Conservation (phyloP, 805 yeast genomes). For the Kodamaea fukazawae region DNA sequence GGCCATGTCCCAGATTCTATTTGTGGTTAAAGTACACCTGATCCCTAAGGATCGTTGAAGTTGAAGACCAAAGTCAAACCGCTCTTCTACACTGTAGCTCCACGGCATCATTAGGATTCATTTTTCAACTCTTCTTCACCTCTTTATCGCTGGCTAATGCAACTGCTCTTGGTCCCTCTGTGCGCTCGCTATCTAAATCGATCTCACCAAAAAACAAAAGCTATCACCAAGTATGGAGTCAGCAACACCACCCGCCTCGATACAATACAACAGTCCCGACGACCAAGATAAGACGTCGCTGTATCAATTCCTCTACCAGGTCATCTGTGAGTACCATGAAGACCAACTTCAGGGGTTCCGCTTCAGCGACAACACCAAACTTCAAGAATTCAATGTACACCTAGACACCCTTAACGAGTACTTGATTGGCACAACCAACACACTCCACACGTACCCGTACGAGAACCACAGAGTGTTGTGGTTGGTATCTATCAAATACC, state of each 20-base stretch:
- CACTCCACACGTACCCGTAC: slow-evolving; percentile 13
- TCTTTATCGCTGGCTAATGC: no score
- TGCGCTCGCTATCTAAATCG: no score
- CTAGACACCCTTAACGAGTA: slow-evolving; percentile 20
- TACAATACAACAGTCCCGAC: background rate
- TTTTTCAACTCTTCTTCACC: no score
- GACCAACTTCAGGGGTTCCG: background rate
- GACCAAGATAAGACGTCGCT: no score
- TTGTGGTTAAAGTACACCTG: no score
- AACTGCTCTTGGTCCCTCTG: no score
- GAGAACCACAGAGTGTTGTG: slow-evolving; percentile 19
- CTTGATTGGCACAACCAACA: slow-evolving; percentile 13
- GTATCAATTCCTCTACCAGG: background rate
- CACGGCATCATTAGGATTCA: no score
- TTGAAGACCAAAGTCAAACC: no score
- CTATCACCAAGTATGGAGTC: background rate
- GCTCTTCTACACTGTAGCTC: no score
- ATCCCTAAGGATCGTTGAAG: no score
- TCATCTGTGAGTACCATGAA: background rate
- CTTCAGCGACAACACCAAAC: background rate
- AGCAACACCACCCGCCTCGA: background rate
- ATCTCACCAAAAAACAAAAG: no score
- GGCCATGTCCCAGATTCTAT: no score
- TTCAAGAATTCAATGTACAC: slow-evolving; percentile 12
- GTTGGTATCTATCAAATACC: slow-evolving; percentile 12